Evolutionary conservation across 164 flowering plant genomes (phyloP), one percentile per base, ranked within the genome.

Genomic region (Chloranthus sessilifolius): DNA sequence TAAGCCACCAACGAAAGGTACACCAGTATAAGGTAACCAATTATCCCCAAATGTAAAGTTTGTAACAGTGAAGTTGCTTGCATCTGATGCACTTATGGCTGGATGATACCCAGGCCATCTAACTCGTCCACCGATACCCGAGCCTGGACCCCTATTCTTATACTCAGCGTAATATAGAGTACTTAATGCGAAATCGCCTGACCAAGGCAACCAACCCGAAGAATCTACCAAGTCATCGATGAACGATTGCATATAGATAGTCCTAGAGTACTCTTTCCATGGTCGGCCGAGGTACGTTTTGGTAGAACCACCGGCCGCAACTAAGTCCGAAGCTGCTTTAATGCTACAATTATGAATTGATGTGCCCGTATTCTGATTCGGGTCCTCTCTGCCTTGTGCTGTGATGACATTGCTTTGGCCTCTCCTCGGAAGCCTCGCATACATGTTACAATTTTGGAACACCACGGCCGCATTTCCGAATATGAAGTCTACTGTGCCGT

Each of bases 301-400:
- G n/a, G 55, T 37, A 9, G 19, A 5, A 5, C 55, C 44, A 36
- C 19, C 16, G 4, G 23, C 21, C 14, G 29, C 8, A 2, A 34
- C 44, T 10, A 51, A 17, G 22, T 51, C 55, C 6, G 43, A 12
- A 11, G 45, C 44, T 4, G 44, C 55, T 16, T 3, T 3, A n/a
- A 51, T 19, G 3, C 22, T 22, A 7, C 55, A 51, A 23, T 51
- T 51, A 2, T 36, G 30, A 11, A 51, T 37, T 8, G 55, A 51
- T 16, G 33, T 51, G 34, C 43, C 43, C 3, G 55, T 51, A 22
- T 51, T 51, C 55, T 51, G 44, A 27, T 38, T 38, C 1, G 44
- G 55, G 35, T 51, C 55, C 1, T 43, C 38, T 36, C 55, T 24
- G 12, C 44, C 55, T 36, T 51, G 43, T 22, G 55, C 55, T 15